phyloP scores from a whole-genome alignment of 2,329 filamentous ascomycete species.

The Anthostomella pinea region DNA sequence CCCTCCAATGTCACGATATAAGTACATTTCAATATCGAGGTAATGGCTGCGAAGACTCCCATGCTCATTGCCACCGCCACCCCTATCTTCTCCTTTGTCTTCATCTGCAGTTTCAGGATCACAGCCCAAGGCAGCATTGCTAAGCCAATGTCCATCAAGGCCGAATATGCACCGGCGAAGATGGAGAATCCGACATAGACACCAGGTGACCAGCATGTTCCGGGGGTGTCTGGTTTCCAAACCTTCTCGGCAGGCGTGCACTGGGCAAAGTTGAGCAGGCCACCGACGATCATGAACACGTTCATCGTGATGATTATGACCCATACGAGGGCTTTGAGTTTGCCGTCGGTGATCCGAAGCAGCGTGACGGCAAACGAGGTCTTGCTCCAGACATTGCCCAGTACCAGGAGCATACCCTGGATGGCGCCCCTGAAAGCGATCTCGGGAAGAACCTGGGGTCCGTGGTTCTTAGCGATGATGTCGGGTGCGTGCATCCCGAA shows the following conservation, averaged over 20 bases:
- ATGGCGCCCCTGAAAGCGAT: no score
- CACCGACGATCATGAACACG: constrained; percentile 18
- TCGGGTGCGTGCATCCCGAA: constrained; percentile 17
- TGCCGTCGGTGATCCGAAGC: constrained; percentile 17
- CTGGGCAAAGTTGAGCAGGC: constrained; percentile 22
- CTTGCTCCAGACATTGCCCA: constrained; percentile 21
- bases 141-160: constrained; percentile 26
- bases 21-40: constrained; percentile 22
- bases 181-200: constrained; percentile 20
- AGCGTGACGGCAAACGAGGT: constrained; percentile 23
- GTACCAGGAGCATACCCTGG: constrained; percentile 19
- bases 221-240: constrained; percentile 18
- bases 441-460: no score
- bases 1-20: constrained; percentile 16
- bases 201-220: constrained; percentile 18
- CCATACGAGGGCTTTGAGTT: constrained; percentile 12
- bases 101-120: constrained; percentile 30
- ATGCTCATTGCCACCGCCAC: constrained; percentile 31
- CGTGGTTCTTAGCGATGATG: constrained; percentile 15
- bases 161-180: constrained; percentile 25
- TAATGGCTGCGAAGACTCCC: constrained; percentile 26
- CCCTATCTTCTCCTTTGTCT: constrained; percentile 27
- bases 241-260: constrained; percentile 18
- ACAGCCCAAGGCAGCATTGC: constrained; percentile 31
- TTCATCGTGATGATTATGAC: constrained; percentile 18